Percentiles rank a stretch among this genome's conserved stretches.
Conservation (phyloP, 1,284 basidiomycete species). For the Heliocybe sulcata region DNA sequence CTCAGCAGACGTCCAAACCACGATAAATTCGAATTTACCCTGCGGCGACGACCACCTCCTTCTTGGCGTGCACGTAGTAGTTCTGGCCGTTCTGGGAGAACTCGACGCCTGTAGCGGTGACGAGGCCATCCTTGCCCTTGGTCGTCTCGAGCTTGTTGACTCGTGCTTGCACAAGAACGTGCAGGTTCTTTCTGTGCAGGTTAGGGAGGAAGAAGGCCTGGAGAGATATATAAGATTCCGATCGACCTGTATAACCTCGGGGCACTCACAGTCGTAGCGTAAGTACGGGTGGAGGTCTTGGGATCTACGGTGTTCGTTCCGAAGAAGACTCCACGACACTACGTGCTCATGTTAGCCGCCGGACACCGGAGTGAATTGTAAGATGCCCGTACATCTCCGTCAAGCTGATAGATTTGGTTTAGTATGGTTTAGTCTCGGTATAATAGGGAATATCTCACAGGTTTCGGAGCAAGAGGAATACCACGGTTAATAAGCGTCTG, state of each 20-base stretch:
- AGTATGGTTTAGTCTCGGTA: constrained; percentile 7
- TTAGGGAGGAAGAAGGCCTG: constrained; percentile 20
- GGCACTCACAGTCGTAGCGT: constrained; percentile 17
- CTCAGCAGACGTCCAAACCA: no score
- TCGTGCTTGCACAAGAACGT: constrained; percentile 12
- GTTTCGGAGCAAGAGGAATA: constrained; percentile 12
- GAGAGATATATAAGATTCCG: background rate
- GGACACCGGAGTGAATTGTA: background rate
- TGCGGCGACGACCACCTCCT: constrained; percentile 34
- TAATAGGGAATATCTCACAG: constrained; percentile 9
- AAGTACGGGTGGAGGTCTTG: constrained; percentile 18
- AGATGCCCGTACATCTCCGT: constrained; percentile 16
- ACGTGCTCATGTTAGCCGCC: no score
- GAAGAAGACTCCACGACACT: constrained; percentile 20
- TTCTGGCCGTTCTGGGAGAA: constrained; percentile 16
- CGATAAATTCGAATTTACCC: constrained; percentile 20
- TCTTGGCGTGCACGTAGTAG: constrained; percentile 13
- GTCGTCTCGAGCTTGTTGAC: constrained; percentile 12
- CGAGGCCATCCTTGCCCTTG: constrained; percentile 1
- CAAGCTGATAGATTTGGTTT: constrained; percentile 9
- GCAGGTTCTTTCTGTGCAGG: constrained; percentile 13
- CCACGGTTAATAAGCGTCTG: constrained; percentile 19
- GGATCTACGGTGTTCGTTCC: constrained; percentile 18
- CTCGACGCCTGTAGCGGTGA: constrained; percentile 16
- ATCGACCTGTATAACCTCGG: background rate